A percentile compares a stretch with the other conserved stretches of the same genome.
Conservation (phyloP, 805 yeast genomes). For the Cyberlindnera mississippiensis region DNA sequence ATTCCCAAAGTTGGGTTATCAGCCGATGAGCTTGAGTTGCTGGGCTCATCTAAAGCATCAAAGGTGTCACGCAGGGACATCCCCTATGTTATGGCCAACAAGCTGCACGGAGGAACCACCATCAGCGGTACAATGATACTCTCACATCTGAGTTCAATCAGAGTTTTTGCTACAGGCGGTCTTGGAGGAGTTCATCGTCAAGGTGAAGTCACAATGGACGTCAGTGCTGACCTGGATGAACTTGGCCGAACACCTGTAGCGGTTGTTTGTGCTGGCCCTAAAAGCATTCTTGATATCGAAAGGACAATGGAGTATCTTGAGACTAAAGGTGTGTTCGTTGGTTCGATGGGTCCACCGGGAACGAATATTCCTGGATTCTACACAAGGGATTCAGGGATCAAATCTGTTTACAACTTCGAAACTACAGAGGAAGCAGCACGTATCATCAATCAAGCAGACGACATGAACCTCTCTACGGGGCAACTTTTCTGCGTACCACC, state of each 20-base stretch:
- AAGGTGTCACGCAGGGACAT: slow-evolving; percentile 83
- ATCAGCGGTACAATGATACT: slow-evolving; percentile 86
- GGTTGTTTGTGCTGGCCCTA: slow-evolving; percentile 93
- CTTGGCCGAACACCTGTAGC: slow-evolving; percentile 78
- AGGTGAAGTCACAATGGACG: slow-evolving; percentile 70
- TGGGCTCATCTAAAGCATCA: slow-evolving; percentile 39
- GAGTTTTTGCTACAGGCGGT: slow-evolving; percentile 91
- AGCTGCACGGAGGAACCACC: slow-evolving; percentile 81
- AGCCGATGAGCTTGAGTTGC: slow-evolving; percentile 40
- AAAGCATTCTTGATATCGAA: slow-evolving; percentile 75
- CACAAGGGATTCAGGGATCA: slow-evolving; percentile 68
- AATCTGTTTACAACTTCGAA: slow-evolving; percentile 63
- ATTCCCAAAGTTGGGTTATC: slow-evolving; percentile 64
- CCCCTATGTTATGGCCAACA: slow-evolving; percentile 60
- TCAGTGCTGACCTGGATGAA: slow-evolving; percentile 86
- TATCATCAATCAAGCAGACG: slow-evolving; percentile 45
- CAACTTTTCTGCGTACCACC: slow-evolving; percentile 81
- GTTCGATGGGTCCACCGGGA: slow-evolving; percentile 54
- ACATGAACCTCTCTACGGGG: slow-evolving; percentile 59
- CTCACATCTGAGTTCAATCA: slow-evolving; percentile 69
- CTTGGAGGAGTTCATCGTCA: slow-evolving; percentile 88
- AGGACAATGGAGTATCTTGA: slow-evolving; percentile 83
- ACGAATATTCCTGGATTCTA: slow-evolving; percentile 77
- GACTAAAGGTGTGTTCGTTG: slow-evolving; percentile 86
- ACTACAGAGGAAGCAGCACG: slow-evolving; percentile 56